Evolutionary conservation across 2,329 filamentous ascomycete species (phyloP), one percentile per base, ranked within the genome.

Genomic region (Cryoendolithus antarcticus): DNA sequence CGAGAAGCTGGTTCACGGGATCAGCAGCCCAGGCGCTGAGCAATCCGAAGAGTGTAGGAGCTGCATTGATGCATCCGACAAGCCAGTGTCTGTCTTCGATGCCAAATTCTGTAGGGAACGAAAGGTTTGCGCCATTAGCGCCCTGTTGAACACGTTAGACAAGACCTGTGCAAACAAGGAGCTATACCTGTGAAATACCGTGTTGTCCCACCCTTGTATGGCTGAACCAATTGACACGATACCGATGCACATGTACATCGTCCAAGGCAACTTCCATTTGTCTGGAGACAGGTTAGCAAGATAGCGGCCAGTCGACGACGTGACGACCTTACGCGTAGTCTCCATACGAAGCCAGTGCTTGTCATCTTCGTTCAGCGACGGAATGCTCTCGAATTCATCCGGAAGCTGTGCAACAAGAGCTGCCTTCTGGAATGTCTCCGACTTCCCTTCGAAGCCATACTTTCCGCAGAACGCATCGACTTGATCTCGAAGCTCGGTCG

Each of bases 121-220:
- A 67, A 15, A 73, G 53, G 38, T 72, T 72, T 32, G 69, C 70
- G 3, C 68, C 69, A 43, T 71, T 72, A 12, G 63, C 63, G 13
- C 50, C 52, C 19, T 21, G 19, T 21, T 21, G 19, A 21, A 21
- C 19, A 21, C 6, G 6, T 21, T 4, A 21, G 19, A 21, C 19
- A 6, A 21, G 19, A 6, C 19, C 19, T 21, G 19, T 6, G 19
- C 19, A 6, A 21, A 6, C 19, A 21, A 21, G 19, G 19, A 21
- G 19, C 19, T 21, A 21, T 21, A 6, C 19, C 6, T 21, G 19
- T 21, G 19, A 21, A 21, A 4, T 21, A 66, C 68, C 9, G 67
- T 69, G 48, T 71, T 67, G 55, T 70, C 67, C 67, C 67, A 70
- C 9, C 59, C 64, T 47, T 73, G 69, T 1, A 71, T 65, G 4